These are phyloP conservation scores for Leptographium flavum DNA, from an alignment of 2,329 filamentous ascomycete species.

Conservation along the genomic window DNA sequence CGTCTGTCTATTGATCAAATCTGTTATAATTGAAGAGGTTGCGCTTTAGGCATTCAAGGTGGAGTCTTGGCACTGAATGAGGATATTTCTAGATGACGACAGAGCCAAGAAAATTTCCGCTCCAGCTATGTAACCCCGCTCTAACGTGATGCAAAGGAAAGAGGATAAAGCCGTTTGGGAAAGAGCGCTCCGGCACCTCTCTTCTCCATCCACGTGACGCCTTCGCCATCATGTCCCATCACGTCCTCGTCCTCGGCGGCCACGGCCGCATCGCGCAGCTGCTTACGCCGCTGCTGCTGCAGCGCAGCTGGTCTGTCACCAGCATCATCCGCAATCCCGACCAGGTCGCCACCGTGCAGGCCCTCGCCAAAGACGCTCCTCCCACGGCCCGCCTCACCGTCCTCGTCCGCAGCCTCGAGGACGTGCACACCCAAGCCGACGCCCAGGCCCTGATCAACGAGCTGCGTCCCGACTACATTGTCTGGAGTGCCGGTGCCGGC, in stretches of 20 bases:
- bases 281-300: conserved; percentile 62
- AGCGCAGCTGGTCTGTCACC: conserved; percentile 62
- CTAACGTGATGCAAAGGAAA: no score
- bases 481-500: conserved; percentile 53
- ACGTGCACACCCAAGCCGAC: conserved; percentile 47
- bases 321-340: conserved; percentile 62
- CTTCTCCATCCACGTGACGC: no score
- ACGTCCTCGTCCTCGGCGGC: conserved; percentile 64
- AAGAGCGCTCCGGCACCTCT: no score
- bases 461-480: conserved; percentile 49
- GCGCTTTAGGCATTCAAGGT: no score
- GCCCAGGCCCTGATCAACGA: conserved; percentile 48
- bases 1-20: no score
- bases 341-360: conserved; percentile 49
- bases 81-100: no score
- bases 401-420: conserved; percentile 56
- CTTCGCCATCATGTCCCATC: conserved; percentile 14
- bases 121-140: no score
- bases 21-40: no score
- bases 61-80: no score
- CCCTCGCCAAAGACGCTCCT: conserved; percentile 21
- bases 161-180: no score
- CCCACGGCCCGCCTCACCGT: conserved; percentile 50
- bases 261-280: conserved; percentile 67
- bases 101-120: no score